phyloP scores from a whole-genome alignment of 768 basidiomycete species.

The Pleurotus pulmonarius region DNA sequence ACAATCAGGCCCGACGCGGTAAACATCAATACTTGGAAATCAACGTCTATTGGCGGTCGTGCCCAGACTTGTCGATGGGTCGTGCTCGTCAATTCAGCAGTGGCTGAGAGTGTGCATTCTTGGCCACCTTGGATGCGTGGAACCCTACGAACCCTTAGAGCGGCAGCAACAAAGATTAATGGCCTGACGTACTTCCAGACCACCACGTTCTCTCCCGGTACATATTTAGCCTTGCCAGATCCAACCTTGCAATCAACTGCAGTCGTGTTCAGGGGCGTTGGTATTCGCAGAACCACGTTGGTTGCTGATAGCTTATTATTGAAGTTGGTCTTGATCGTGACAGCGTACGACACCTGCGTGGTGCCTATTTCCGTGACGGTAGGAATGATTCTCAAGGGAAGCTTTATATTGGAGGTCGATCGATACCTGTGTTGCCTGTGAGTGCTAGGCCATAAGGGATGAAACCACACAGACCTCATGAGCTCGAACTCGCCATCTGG shows the following conservation, averaged over 20 bases:
- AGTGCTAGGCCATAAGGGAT: neutral
- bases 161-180: neutral
- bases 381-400: conserved; percentile 86
- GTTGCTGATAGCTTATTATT: conserved; percentile 90
- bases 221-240: conserved; percentile 95
- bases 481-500: conserved; percentile 99
- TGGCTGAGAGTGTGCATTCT: conserved; percentile 82
- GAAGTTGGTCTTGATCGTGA: conserved; percentile 87
- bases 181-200: conserved; percentile 86
- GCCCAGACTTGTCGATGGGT: conserved; percentile 97
- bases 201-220: conserved; percentile 92
- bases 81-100: conserved; percentile 81
- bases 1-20: conserved; percentile 95
- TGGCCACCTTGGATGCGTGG: conserved; percentile 90
- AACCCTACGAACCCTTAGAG: conserved; percentile 50
- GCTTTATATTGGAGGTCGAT: conserved; percentile 92
- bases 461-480: conserved; percentile 65
- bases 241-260: conserved; percentile 89
- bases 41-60: conserved; percentile 94
- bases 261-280: conserved; percentile 94
- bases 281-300: conserved; percentile 89
- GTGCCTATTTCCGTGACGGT: conserved; percentile 94
- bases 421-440: conserved; percentile 65
- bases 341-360: conserved; percentile 84
- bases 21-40: conserved; percentile 99